Percentiles rank a stretch among this genome's conserved stretches.
Conservation (phyloP, 2,329 filamentous ascomycete genomes). For the Eutypa lata region DNA sequence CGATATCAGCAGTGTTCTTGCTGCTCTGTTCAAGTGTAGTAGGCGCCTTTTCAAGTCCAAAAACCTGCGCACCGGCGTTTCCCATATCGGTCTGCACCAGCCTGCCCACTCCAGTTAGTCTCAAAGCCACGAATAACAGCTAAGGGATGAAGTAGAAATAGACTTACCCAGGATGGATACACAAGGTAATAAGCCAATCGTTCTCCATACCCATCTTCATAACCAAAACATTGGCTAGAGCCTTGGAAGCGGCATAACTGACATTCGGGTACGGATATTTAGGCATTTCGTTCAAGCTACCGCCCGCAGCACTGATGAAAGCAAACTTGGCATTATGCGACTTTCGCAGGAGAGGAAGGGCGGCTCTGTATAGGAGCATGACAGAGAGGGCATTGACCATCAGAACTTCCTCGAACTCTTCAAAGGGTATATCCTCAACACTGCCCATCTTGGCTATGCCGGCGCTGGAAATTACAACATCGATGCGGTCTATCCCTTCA, state of each 20-base stretch:
- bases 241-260: neutral
- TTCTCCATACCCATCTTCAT: conserved; percentile 3
- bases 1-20: neutral
- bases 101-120: neutral
- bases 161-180: conserved; percentile 1
- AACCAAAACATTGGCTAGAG: neutral
- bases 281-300: conserved; percentile 1
- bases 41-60: neutral
- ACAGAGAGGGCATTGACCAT: conserved; percentile 2
- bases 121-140: neutral
- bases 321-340: neutral
- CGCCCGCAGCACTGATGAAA: conserved; percentile 1
- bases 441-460: neutral
- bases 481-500: too few relatives aligned
- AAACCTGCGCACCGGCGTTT: neutral
- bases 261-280: neutral
- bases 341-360: neutral
- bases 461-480: too few relatives aligned
- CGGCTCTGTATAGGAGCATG: conserved; percentile 1
- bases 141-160: neutral
- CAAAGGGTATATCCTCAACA: conserved; percentile 1
- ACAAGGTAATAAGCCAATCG: neutral
- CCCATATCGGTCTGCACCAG: neutral
- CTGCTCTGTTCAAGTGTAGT: neutral
- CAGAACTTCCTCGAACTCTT: neutral